phyloP scores from a whole-genome alignment of 441 rosid species.

The Bruguiera hainesii region DNA sequence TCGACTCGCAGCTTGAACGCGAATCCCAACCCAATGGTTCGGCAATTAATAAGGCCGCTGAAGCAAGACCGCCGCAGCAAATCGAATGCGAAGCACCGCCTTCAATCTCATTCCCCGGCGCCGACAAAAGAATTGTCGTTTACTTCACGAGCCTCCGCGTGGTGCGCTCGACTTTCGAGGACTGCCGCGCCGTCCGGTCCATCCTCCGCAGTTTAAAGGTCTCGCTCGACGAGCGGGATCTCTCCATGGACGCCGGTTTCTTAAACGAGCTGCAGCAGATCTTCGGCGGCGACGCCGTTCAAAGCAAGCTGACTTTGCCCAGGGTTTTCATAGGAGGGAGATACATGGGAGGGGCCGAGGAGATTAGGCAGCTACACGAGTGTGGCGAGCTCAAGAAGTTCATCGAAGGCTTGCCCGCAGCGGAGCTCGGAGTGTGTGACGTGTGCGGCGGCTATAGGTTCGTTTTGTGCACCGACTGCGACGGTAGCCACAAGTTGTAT shows the following conservation, averaged over 20 bases:
- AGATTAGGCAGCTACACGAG: slow-evolving; percentile 51
- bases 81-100: slow-evolving; percentile 1
- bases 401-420: slow-evolving; percentile 29
- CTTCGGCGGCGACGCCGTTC: slow-evolving; percentile 20
- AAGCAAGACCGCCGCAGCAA: too few relatives aligned
- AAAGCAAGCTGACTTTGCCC: slow-evolving; percentile 35
- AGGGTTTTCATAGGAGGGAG: slow-evolving; percentile 58
- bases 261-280: slow-evolving; percentile 46
- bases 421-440: slow-evolving; percentile 34
- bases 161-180: slow-evolving; percentile 63
- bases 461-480: slow-evolving; percentile 44
- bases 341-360: slow-evolving; percentile 60
- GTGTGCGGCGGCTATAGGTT: slow-evolving; percentile 56
- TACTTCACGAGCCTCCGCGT: slow-evolving; percentile 77
- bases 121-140: slow-evolving; percentile 49
- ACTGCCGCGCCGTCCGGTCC: slow-evolving; percentile 51
- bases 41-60: too few relatives aligned
- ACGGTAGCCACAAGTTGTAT: slow-evolving; percentile 71
- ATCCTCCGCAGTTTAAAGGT: slow-evolving; percentile 53
- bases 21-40: neutral
- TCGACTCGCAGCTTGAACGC: slow-evolving; percentile 11
- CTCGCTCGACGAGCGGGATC: slow-evolving; percentile 68
- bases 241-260: slow-evolving; percentile 58
- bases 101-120: slow-evolving; percentile 43
- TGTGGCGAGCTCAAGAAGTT: slow-evolving; percentile 51